Evolutionary conservation across 208 protist genomes (phyloP).

Genomic region (Leishmania lainsoni): DNA sequence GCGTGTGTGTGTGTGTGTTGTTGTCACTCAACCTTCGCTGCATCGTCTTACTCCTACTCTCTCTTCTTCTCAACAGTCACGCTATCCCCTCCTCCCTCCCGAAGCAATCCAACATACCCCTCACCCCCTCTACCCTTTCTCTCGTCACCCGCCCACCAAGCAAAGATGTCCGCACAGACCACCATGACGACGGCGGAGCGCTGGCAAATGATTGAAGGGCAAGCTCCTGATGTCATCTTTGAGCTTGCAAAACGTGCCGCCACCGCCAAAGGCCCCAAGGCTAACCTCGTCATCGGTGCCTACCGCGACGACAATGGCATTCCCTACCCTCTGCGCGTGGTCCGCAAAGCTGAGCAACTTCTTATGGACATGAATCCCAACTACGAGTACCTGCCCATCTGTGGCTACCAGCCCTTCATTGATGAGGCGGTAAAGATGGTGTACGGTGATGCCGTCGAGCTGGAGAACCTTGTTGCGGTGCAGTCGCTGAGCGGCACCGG

Average conservation of each 20-base stretch:
- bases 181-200: conserved; percentile 12
- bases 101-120: neutral
- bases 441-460: conserved; percentile 78
- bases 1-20: neutral
- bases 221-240: conserved; percentile 66
- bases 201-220: conserved; percentile 34
- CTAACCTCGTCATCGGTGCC: conserved; percentile 97
- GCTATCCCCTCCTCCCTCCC: neutral
- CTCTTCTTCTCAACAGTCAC: neutral
- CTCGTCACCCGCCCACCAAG: neutral
- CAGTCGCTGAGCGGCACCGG: conserved; percentile 93
- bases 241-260: conserved; percentile 39
- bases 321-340: conserved; percentile 92
- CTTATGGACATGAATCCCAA: conserved; percentile 74
- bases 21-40: conserved; percentile 1
- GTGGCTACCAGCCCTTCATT: conserved; percentile 87
- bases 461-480: conserved; percentile 63
- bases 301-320: conserved; percentile 96
- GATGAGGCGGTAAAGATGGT: conserved; percentile 80
- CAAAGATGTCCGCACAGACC: conserved; percentile 10
- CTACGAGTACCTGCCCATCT: conserved; percentile 98
- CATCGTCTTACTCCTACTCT: neutral
- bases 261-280: conserved; percentile 81
- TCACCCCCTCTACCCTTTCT: neutral
- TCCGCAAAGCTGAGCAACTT: conserved; percentile 87